Conservation (phyloP, 2,329 filamentous ascomycete genomes). For the Botrytis elliptica region DNA sequence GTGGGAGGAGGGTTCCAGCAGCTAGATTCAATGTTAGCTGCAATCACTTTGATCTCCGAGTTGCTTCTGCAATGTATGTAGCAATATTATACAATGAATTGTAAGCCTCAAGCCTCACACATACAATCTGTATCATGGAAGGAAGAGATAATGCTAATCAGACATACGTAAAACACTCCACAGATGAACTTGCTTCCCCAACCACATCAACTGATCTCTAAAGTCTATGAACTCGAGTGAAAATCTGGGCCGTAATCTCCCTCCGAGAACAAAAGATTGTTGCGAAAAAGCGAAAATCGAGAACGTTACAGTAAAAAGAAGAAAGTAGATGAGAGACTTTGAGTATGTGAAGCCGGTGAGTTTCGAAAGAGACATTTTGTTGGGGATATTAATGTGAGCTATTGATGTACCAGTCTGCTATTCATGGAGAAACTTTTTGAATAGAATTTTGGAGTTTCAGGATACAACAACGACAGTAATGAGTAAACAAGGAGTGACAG, state of each 20-base stretch:
- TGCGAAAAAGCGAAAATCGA: constrained; percentile 5
- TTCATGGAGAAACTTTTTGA: not conserved
- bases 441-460: too few relatives aligned
- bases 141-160: not conserved
- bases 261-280: not conserved
- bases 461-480: not conserved
- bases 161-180: constrained; percentile 19
- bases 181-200: constrained; percentile 8
- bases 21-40: not conserved
- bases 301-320: constrained; percentile 6
- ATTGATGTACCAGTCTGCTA: not conserved
- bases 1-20: constrained; percentile 13
- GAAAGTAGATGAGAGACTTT: not conserved
- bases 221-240: not conserved
- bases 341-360: not conserved
- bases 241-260: not conserved
- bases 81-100: not conserved
- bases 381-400: not conserved
- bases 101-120: not conserved
- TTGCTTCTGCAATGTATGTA: not conserved
- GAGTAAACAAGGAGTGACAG: not conserved
- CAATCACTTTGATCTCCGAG: not conserved
- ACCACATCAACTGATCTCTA: not conserved
- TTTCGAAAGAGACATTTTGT: constrained; percentile 6
- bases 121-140: not conserved